phyloP scores from a whole-genome alignment of 352 stramenopile genomes.

The Thraustochytrium striatum region DNA sequence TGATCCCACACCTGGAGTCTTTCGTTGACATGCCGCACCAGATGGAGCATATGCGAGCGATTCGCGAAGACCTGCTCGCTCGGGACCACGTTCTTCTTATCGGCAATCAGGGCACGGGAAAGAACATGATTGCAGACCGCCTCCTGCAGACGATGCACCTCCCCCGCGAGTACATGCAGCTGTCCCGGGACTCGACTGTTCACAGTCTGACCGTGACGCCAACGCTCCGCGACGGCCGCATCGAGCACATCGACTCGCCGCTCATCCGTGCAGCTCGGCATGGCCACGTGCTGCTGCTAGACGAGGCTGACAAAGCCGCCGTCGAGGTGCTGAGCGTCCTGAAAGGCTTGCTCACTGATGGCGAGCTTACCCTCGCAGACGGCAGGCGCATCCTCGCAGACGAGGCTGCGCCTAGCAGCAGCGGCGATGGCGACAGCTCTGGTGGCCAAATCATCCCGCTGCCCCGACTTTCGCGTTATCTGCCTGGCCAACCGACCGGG shows the following conservation, averaged over 20 bases:
- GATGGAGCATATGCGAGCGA: constrained; percentile 70
- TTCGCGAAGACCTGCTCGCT: constrained; percentile 64
- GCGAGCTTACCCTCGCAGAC: constrained; percentile 84
- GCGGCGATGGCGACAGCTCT: not conserved
- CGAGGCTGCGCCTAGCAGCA: not conserved
- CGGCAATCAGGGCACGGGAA: constrained; percentile 88
- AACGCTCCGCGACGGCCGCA: constrained; percentile 73
- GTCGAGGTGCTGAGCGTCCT: constrained; percentile 89
- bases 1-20: constrained; percentile 70
- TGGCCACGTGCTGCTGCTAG: constrained; percentile 81
- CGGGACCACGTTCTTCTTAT: constrained; percentile 82
- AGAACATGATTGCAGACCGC: constrained; percentile 89
- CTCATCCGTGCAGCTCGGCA: constrained; percentile 82
- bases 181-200: constrained; percentile 92
- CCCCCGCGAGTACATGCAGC: constrained; percentile 92
- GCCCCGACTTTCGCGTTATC: constrained; percentile 85
- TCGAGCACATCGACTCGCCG: constrained; percentile 85
- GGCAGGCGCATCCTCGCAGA: constrained; percentile 68
- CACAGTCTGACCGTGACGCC: constrained; percentile 80
- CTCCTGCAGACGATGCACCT: constrained; percentile 77
- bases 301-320: constrained; percentile 93
- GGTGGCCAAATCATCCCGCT: constrained; percentile 69
- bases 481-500: constrained; percentile 86
- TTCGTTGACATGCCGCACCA: constrained; percentile 85
- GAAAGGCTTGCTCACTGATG: constrained; percentile 90